phyloP scores from a whole-genome alignment of 2,329 filamentous ascomycete genomes.

The Colletotrichum higginsianum region DNA sequence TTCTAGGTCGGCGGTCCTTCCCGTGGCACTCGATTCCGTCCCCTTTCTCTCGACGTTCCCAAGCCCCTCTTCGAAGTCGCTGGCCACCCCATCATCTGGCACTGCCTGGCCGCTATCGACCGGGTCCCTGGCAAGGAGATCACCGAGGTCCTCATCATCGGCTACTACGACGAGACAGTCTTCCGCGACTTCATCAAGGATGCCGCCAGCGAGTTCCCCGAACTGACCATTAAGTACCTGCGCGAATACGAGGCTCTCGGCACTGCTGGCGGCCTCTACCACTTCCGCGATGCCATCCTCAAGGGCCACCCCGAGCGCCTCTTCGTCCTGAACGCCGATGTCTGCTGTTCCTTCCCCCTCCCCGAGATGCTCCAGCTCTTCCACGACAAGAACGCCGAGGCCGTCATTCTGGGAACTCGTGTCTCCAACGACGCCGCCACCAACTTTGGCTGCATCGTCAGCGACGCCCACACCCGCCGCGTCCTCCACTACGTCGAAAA shows the following conservation, averaged over 20 bases:
- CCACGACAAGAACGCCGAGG: constrained; percentile 95
- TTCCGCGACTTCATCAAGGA: constrained; percentile 99
- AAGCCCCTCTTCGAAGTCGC: constrained; percentile 99
- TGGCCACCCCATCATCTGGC: constrained; percentile 98
- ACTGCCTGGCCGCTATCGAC: constrained; percentile 92
- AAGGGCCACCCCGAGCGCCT: constrained; percentile 95
- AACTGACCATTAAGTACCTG: constrained; percentile 93
- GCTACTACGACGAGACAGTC: constrained; percentile 97
- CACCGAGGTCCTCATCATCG: constrained; percentile 97
- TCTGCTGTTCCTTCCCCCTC: constrained; percentile 98
- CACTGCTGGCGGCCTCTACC: constrained; percentile 96
- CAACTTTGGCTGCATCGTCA: constrained; percentile 99
- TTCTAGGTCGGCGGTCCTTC: constrained; percentile 92
- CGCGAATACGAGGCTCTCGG: constrained; percentile 97
- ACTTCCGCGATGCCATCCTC: constrained; percentile 98
- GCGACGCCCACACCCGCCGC: constrained; percentile 91
- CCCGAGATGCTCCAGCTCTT: constrained; percentile 96
- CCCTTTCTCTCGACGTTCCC: constrained; percentile 93
- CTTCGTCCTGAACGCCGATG: constrained; percentile 97
- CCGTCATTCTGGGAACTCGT: constrained; percentile 93
- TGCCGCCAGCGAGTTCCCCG: constrained; percentile 85
- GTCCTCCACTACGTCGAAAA: constrained; percentile 99
- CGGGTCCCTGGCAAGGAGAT: constrained; percentile 86
- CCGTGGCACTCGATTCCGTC: constrained; percentile 94
- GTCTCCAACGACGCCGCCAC: constrained; percentile 91